Conservation (phyloP, 495 filamentous ascomycete genomes). For the Aspergillus sparsus region DNA sequence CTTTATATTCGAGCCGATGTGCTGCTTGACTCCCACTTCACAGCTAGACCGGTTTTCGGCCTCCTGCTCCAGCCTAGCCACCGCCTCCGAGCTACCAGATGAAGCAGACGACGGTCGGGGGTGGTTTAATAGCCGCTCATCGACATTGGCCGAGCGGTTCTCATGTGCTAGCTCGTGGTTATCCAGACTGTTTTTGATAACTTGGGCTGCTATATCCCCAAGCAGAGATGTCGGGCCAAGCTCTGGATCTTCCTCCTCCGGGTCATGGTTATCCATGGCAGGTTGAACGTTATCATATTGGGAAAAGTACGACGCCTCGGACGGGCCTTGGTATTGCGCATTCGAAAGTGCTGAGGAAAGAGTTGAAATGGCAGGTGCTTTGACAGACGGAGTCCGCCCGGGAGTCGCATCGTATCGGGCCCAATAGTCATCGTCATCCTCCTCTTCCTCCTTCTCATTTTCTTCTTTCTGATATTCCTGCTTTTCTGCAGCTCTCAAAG, state of each 20-base stretch:
- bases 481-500: slow-evolving; percentile 30
- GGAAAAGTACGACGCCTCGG: slow-evolving; percentile 67
- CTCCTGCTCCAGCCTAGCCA: slow-evolving; percentile 66
- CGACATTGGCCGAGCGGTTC: slow-evolving; percentile 29
- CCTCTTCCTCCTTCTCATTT: slow-evolving; percentile 50
- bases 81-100: slow-evolving; percentile 56
- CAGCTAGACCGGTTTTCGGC: slow-evolving; percentile 64
- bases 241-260: slow-evolving; percentile 57
- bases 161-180: slow-evolving; percentile 21
- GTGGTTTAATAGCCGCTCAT: slow-evolving; percentile 38
- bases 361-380: slow-evolving; percentile 45
- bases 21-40: slow-evolving; percentile 83
- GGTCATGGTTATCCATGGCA: slow-evolving; percentile 86
- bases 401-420: slow-evolving; percentile 88
- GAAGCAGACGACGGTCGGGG: slow-evolving; percentile 53
- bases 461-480: slow-evolving; percentile 33
- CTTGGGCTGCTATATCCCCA: slow-evolving; percentile 48
- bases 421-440: slow-evolving; percentile 94
- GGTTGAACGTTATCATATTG: slow-evolving; percentile 87
- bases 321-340: slow-evolving; percentile 33
- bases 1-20: slow-evolving; percentile 85
- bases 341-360: slow-evolving; percentile 45
- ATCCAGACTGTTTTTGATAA: slow-evolving; percentile 38
- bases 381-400: slow-evolving; percentile 65
- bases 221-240: slow-evolving; percentile 56